Evolutionary conservation across 164 flowering plant genomes (phyloP).

Genomic region (grape (Vitis vinifera)): DNA sequence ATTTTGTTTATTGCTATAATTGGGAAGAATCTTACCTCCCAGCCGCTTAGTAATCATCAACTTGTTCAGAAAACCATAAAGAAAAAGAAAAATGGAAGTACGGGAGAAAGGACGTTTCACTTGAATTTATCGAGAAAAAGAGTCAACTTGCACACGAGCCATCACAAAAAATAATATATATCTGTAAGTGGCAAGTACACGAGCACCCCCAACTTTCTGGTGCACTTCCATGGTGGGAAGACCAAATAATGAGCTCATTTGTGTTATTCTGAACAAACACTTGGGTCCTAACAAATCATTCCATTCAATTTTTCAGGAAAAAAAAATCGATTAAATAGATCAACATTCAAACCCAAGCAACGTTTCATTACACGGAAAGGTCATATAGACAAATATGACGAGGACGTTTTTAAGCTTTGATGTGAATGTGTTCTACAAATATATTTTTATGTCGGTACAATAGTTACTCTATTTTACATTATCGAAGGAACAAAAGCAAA

Average conservation of each 20-base stretch:
- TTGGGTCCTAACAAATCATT: neutral
- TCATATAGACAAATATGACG: neutral
- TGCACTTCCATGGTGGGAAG: slow-evolving; percentile 2
- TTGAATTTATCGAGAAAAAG: slow-evolving; percentile 17
- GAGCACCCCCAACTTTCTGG: slow-evolving; percentile 11
- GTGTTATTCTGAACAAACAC: neutral
- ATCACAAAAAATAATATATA: slow-evolving; percentile 12
- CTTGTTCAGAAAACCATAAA: neutral
- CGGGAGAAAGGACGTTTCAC: slow-evolving; percentile 13
- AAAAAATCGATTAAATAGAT: too few species aligned
- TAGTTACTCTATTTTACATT: too few species aligned
- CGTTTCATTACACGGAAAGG: slow-evolving; percentile 18
- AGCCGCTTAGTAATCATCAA: neutral
- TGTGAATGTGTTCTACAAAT: too few species aligned
- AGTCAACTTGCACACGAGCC: slow-evolving; percentile 1
- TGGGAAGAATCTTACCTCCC: neutral
- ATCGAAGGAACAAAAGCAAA: too few species aligned
- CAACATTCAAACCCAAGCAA: neutral
- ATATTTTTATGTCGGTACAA: too few species aligned
- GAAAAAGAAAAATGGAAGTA: neutral
- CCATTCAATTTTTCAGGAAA: neutral
- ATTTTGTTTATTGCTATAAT: too few species aligned
- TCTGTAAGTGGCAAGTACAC: slow-evolving; percentile 19
- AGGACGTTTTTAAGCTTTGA: too few species aligned
- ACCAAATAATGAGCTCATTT: neutral